Base-by-base conservation (phyloP, 352 stramenopile species). In the Phytophthora pinifolia region DNA sequence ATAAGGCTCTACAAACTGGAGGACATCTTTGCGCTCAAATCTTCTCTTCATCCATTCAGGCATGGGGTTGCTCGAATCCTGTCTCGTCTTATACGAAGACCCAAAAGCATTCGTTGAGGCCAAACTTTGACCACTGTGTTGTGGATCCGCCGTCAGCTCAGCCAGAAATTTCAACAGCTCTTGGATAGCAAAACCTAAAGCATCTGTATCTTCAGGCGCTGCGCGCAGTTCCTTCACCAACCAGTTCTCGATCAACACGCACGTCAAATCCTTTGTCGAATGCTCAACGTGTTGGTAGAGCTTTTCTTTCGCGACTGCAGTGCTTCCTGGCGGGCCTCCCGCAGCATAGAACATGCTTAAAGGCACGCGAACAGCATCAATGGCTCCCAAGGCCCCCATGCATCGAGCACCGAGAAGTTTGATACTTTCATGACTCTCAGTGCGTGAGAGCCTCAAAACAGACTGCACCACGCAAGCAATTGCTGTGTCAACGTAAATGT, bases 1-100 rank as follows among this genome's bases (percentile, higher is more conserved):
- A 46, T 96, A 97, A 9, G 87, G 88, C 39, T 92, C 83, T 7
- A 96, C 74, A 51, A 94, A 88, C 58, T 97, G 81, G 33, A 96
- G 60, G 6, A 96, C 78, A 36, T 90, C 74, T 54, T 90, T 91
- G 17, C 80, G 72, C 33, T 95, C 83, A 45, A 95, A 94, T 50
- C 81, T 48, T 36, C 83, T 72, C 58, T 88, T 91, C 67, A 95
- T 88, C 82, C 85, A 92, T 27, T 93, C 85, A 1, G 83, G 83
- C 78, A 95, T 92, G 13, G 46, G 29, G 8, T 45, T 39, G 17
- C 39, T 65, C 2, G 33, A 9, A 38, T 49, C 15, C 29, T 59
- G 41, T 54, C 51, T 56, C 17, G 51, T 15, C 34, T 63, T 71
- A 20, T 58, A 49, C 15, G 61, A 62, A 14, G 45, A 45, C 37